Conservation (phyloP, 495 filamentous ascomycete genomes). For the Penicillium lagena region DNA sequence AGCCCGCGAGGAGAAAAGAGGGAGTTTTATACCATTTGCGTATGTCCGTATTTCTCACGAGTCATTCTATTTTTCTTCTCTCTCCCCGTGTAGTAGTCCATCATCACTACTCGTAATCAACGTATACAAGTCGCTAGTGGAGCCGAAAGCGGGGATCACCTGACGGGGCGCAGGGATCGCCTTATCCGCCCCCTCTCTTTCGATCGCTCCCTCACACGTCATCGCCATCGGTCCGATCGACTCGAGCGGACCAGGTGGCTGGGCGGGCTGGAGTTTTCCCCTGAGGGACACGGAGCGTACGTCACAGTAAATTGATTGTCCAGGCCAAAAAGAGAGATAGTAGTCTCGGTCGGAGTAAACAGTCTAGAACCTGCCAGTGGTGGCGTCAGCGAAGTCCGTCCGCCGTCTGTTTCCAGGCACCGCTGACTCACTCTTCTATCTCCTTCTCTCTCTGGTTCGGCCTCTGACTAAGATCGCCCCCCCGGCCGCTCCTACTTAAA, state of each 20-base stretch:
- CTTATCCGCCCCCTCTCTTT: slow-evolving; percentile 26
- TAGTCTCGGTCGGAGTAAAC: no score
- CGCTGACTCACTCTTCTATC: slow-evolving; percentile 24
- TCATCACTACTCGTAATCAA: no score
- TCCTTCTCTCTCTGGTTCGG: slow-evolving; percentile 13
- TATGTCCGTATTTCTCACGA: neutral
- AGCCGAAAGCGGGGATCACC: no score
- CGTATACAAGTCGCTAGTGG: no score
- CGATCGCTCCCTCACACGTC: slow-evolving; percentile 24
- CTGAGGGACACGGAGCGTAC: no score
- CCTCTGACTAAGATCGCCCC: slow-evolving; percentile 34
- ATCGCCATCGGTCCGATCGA: slow-evolving; percentile 2
- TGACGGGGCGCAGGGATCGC: slow-evolving; percentile 1
- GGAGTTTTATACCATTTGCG: neutral
- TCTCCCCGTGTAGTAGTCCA: no score
- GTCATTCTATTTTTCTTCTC: no score
- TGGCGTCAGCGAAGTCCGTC: slow-evolving; percentile 19
- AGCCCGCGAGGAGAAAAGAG: slow-evolving; percentile 5
- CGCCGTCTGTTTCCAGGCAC: slow-evolving; percentile 9
- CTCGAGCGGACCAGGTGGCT: no score
- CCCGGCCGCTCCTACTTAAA: slow-evolving; percentile 29
- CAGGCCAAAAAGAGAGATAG: no score
- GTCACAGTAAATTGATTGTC: no score
- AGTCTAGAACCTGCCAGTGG: slow-evolving; percentile 2
- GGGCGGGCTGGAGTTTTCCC: no score